Base-by-base conservation (phyloP, 2,329 filamentous ascomycete species). In the Spiromastix sp. region DNA sequence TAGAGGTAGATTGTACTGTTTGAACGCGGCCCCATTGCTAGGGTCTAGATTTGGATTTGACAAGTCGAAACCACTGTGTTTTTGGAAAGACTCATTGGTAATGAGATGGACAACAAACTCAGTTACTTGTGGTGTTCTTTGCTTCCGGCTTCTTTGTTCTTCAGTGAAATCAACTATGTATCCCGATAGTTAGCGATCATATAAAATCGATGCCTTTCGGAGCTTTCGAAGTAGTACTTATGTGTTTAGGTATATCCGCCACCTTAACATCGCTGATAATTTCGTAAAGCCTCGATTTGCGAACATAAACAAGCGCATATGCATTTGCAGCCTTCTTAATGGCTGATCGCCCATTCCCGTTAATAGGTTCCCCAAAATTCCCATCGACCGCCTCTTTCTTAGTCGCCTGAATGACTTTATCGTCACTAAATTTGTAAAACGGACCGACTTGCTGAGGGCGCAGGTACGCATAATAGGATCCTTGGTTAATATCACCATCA, bases 251-350 rank as follows among this genome's bases (percentile, higher is more conserved):
- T 11, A 86, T 84, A 49, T 93, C 81, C 2, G 81, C 72, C 44
- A 81, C 71, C n/a, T 74, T 71, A 25, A 91, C 81, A 0, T 79
- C 74, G 28, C 80, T 75, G 35, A 98, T 69, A 31, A 96, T 79
- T 45, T 83, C 72, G 51, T 94, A 83, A n/a, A 93, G 62, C 38
- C 80, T 76, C 34, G 80, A 82, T 56, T 94, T 84, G 29, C 91
- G 80, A 45, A 98, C 85, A 54, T 98, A 98, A 2, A 98, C 93
- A 68, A 98, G 64, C 91, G 98, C 98, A 68, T 98, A 98, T 4
- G 91, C 93, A 57, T 87, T 98, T 71, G 79, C 81, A 2, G 75
- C 79, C 30, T 75, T 67, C 50, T 81, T 81, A 3, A 73, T 71
- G 2, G 76, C 79, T 56, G 74, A 69, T 13, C 72, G n/a, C n/a